phyloP scores from a whole-genome alignment of 176 grass and related monocot species.

The Oropetium thomaeum region DNA sequence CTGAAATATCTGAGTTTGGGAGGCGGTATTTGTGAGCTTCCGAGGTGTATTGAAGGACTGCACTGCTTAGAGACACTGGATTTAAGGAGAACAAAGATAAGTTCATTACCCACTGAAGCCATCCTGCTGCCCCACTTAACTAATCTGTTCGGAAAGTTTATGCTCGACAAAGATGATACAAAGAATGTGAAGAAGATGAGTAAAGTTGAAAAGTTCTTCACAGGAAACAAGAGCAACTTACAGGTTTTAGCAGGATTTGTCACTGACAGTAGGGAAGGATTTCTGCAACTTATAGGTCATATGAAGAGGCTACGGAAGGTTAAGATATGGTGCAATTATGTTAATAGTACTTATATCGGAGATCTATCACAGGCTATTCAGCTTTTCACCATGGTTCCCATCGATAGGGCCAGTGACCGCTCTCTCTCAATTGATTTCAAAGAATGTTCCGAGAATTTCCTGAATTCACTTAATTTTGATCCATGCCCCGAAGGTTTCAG shows the following conservation, averaged over 20 bases:
- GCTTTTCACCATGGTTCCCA: constrained; percentile 19
- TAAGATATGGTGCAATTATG: constrained; percentile 30
- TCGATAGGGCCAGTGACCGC: not conserved
- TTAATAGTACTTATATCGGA: not conserved
- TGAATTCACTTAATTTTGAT: constrained; percentile 24
- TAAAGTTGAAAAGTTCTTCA: constrained; percentile 10
- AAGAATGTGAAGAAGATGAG: not conserved
- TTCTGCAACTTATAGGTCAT: not conserved
- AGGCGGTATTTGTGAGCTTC: not conserved
- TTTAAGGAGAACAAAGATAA: constrained; percentile 23
- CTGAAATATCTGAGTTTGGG: constrained; percentile 30
- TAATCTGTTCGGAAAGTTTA: constrained; percentile 36
- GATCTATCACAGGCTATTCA: constrained; percentile 33
- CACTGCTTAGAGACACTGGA: constrained; percentile 38
- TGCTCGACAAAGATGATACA: constrained; percentile 25
- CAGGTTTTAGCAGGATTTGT: constrained; percentile 28
- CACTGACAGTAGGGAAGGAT: not conserved
- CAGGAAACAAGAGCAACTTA: constrained; percentile 23
- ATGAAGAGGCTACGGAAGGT: constrained; percentile 27
- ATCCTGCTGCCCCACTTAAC: constrained; percentile 19
- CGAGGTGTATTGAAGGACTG: not conserved
- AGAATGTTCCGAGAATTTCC: not conserved
- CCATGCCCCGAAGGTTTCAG: constrained; percentile 27
- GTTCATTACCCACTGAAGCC: not conserved
- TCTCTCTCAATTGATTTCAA: constrained; percentile 33